Conservation (phyloP, 208 protist genomes). For the Crithidia mellificae region DNA sequence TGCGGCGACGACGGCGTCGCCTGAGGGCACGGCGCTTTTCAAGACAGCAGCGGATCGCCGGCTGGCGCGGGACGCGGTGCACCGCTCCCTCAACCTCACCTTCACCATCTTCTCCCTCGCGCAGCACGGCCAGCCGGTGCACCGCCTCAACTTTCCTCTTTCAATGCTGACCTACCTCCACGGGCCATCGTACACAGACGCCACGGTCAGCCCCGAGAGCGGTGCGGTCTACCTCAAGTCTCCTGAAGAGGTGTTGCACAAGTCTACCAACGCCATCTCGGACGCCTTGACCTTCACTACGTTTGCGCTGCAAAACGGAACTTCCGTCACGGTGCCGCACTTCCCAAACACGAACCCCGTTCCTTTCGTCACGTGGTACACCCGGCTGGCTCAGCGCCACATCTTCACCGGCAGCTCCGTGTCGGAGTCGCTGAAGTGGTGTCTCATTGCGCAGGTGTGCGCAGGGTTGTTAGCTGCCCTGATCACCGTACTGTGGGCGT, state of each 20-base stretch:
- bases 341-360: constrained; percentile 34
- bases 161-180: constrained; percentile 51
- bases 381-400: constrained; percentile 35
- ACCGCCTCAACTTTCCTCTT: constrained; percentile 59
- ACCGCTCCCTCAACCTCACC: constrained; percentile 53
- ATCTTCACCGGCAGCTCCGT: constrained; percentile 32
- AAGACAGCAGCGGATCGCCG: constrained; percentile 18
- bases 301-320: constrained; percentile 21
- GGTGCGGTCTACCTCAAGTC: constrained; percentile 8
- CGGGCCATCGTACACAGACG: constrained; percentile 36
- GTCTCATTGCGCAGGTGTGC: constrained; percentile 5
- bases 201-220: constrained; percentile 17
- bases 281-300: background rate
- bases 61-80: constrained; percentile 27
- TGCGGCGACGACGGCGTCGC: background rate
- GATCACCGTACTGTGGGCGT: background rate
- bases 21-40: background rate
- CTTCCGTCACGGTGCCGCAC: constrained; percentile 14
- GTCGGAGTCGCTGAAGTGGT: constrained; percentile 27
- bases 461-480: background rate
- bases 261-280: background rate
- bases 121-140: constrained; percentile 37
- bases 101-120: constrained; percentile 64
- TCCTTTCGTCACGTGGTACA: constrained; percentile 38
- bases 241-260: background rate